Conservation (phyloP, 306 rosid genomes). For the Vicia sativa region DNA sequence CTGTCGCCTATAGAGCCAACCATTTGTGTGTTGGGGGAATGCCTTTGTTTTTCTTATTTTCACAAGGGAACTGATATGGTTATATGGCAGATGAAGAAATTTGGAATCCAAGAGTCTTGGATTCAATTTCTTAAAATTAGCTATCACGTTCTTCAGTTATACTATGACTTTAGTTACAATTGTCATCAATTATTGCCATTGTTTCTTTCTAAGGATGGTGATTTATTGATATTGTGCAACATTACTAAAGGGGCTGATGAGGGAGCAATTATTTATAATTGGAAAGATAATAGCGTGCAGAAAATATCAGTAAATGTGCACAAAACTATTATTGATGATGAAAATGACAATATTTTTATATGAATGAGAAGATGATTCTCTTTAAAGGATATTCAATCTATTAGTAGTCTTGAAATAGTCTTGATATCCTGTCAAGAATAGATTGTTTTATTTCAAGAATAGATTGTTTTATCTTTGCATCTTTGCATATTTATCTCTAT, state of each 20-base stretch:
- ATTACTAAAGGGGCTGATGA: rapidly evolving
- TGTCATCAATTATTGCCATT: not conserved
- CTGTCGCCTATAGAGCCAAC: not conserved
- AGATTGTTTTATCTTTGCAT: too few species aligned
- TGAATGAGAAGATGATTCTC: too few species aligned
- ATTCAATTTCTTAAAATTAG: not conserved
- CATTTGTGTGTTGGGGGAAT: not conserved
- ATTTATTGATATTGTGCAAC: not conserved
- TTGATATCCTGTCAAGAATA: too few species aligned
- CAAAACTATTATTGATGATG: not conserved
- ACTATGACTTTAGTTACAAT: not conserved
- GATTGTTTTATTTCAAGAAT: too few species aligned
- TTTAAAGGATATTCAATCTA: too few species aligned
- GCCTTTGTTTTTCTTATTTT: not conserved
- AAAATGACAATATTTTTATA: rapidly evolving
- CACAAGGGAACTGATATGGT: not conserved
- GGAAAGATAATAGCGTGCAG: not conserved
- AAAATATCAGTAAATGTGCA: not conserved
- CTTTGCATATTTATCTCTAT: too few species aligned
- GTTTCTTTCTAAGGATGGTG: not conserved
- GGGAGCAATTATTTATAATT: not conserved
- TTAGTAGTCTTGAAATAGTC: too few species aligned
- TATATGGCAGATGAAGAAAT: not conserved
- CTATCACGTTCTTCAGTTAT: not conserved
- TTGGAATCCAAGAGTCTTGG: constrained; percentile 1